Evolutionary conservation across 2,329 filamentous ascomycete genomes (phyloP).

Genomic region (Cladosporium sp.): DNA sequence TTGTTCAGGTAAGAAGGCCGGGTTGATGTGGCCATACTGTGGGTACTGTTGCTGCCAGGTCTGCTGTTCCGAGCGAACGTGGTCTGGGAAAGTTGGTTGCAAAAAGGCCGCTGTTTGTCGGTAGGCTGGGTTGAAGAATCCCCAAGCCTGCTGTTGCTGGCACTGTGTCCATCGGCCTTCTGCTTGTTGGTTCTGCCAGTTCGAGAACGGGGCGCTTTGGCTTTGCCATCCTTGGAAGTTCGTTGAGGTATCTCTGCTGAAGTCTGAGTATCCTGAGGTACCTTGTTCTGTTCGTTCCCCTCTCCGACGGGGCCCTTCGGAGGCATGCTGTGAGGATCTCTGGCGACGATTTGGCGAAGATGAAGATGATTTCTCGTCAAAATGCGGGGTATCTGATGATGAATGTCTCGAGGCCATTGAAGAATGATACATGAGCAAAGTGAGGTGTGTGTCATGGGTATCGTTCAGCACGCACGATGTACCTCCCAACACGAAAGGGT

Average conservation of each 20-base stretch:
- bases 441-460: background rate
- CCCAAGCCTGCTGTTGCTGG: background rate
- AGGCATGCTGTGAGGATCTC: background rate
- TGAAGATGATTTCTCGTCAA: background rate
- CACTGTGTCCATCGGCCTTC: background rate
- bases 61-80: background rate
- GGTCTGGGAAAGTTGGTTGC: background rate
- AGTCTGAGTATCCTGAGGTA: background rate
- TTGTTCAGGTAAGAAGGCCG: slow-evolving; percentile 9
- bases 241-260: background rate
- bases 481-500: background rate
- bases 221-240: background rate
- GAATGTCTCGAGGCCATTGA: background rate
- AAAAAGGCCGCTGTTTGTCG: background rate
- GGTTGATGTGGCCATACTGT: slow-evolving; percentile 16
- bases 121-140: background rate
- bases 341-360: background rate
- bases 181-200: background rate
- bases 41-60: background rate
- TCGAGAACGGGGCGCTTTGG: background rate
- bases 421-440: background rate
- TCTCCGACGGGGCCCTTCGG: background rate
- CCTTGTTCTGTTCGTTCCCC: background rate
- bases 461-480: background rate
- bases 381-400: background rate